Evolutionary conservation across 331 rosid species (phyloP).

Genomic region (Malus hybrid): DNA sequence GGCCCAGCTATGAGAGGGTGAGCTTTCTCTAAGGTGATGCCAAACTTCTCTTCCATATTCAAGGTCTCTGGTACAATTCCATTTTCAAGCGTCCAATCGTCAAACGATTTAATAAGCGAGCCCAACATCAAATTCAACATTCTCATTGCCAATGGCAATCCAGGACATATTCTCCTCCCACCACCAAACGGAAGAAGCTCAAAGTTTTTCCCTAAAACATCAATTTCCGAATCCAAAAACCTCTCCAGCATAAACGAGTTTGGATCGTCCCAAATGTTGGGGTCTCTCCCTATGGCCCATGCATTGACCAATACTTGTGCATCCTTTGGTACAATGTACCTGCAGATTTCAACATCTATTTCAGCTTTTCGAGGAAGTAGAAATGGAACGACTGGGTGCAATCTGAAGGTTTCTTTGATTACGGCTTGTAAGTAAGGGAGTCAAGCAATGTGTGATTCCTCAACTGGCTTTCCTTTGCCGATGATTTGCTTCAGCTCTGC

Average conservation of each 20-base stretch:
- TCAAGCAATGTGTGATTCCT: constrained; percentile 1
- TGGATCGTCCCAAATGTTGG: constrained; percentile 9
- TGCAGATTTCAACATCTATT: neutral
- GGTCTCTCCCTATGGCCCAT: constrained; percentile 6
- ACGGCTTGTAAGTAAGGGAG: constrained; percentile 13
- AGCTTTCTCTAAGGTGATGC: neutral
- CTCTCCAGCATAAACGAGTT: constrained; percentile 10
- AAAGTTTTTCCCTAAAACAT: neutral
- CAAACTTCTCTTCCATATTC: constrained; percentile 7
- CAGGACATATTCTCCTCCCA: constrained; percentile 22
- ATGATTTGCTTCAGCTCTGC: neutral
- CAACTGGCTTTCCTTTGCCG: neutral
- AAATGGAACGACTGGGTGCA: constrained; percentile 1
- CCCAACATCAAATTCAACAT: neutral
- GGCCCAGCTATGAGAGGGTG: no score
- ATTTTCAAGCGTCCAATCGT: constrained; percentile 16
- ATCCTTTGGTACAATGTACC: constrained; percentile 7
- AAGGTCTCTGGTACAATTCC: neutral
- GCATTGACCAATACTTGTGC: neutral
- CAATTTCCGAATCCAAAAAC: neutral
- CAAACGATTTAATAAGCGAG: constrained; percentile 4
- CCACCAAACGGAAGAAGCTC: constrained; percentile 13
- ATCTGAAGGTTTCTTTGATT: constrained; percentile 9
- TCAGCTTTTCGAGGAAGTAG: neutral
- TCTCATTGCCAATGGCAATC: constrained; percentile 5